Conservation (phyloP, 208 protist genomes). For the Leishmania major region DNA sequence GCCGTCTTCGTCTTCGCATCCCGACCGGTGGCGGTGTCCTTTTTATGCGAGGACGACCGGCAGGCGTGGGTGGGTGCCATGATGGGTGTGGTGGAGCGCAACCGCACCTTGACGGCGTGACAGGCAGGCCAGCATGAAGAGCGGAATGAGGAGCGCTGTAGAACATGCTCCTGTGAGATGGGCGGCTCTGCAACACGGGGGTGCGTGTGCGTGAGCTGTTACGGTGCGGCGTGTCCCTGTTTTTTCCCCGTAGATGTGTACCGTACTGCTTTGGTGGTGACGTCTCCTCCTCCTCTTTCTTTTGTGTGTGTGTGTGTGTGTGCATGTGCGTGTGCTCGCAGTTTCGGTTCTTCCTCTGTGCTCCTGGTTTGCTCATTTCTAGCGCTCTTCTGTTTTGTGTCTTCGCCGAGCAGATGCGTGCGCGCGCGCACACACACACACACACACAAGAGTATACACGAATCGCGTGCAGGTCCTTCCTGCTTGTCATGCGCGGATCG, state of each 20-base stretch:
- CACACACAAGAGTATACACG: neutral
- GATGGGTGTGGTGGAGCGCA: slow-evolving; percentile 75
- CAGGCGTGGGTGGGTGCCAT: slow-evolving; percentile 69
- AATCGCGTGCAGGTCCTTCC: neutral
- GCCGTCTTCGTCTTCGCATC: slow-evolving; percentile 57
- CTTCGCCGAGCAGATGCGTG: neutral
- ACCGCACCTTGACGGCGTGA: slow-evolving; percentile 34
- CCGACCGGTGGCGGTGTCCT: slow-evolving; percentile 53
- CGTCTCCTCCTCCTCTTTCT: neutral
- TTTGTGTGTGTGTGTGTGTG: neutral
- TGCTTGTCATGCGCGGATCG: neutral
- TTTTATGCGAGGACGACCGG: slow-evolving; percentile 62
- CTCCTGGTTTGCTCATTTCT: neutral
- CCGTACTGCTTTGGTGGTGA: too few relatives aligned
- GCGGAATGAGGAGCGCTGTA: neutral
- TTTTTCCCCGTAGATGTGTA: neutral
- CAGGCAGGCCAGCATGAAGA: neutral
- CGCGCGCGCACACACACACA: neutral
- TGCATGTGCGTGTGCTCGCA: neutral
- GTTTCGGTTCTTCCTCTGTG: neutral
- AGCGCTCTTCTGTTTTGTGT: neutral
- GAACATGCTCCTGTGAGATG: neutral
- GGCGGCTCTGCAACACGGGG: neutral
- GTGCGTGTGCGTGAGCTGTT: neutral
- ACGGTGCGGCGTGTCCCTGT: neutral